These are phyloP conservation scores for Tetracladium maxilliforme DNA, from an alignment of 2,329 filamentous ascomycete species.

Conservation along the genomic window DNA sequence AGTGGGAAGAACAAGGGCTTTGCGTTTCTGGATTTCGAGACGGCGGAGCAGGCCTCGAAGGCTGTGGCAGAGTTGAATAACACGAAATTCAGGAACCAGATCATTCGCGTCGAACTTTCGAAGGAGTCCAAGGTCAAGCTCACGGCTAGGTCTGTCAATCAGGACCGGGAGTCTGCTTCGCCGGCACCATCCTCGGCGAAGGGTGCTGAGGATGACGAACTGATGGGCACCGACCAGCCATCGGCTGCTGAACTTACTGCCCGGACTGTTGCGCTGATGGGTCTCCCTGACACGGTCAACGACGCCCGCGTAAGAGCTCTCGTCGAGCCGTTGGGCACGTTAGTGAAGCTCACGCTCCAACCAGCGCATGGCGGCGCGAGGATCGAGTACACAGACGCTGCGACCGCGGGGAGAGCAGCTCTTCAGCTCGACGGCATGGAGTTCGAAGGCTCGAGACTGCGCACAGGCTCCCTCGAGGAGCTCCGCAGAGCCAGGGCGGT, in stretches of 20 bases:
- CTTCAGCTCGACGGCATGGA: slow-evolving; percentile 39
- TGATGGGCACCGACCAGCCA: slow-evolving; percentile 13
- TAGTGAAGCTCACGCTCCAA: slow-evolving; percentile 65
- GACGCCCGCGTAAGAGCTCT: slow-evolving; percentile 66
- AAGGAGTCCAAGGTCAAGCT: slow-evolving; percentile 40
- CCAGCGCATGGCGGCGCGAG: slow-evolving; percentile 76
- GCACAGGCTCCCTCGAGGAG: slow-evolving; percentile 37
- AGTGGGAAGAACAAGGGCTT: slow-evolving; percentile 61
- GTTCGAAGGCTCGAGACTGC: slow-evolving; percentile 37
- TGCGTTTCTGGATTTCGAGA: slow-evolving; percentile 66
- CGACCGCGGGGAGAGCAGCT: slow-evolving; percentile 58
- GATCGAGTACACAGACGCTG: slow-evolving; percentile 59
- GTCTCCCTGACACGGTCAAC: slow-evolving; percentile 84
- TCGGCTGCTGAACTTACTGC: slow-evolving; percentile 36
- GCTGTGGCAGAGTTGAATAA: slow-evolving; percentile 57
- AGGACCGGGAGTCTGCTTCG: slow-evolving; percentile 15
- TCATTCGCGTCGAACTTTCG: slow-evolving; percentile 51
- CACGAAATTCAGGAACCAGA: slow-evolving; percentile 51
- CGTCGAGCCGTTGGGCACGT: slow-evolving; percentile 52
- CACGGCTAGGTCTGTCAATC: slow-evolving; percentile 25
- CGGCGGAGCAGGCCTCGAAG: slow-evolving; percentile 50
- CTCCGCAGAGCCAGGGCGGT: slow-evolving; percentile 35
- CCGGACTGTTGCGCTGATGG: slow-evolving; percentile 68
- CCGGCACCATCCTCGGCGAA: slow-evolving; percentile 14
- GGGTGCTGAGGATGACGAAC: slow-evolving; percentile 11